Evolutionary conservation across 2,329 filamentous ascomycete genomes (phyloP).

Genomic region (Macroventuria anomochaeta): DNA sequence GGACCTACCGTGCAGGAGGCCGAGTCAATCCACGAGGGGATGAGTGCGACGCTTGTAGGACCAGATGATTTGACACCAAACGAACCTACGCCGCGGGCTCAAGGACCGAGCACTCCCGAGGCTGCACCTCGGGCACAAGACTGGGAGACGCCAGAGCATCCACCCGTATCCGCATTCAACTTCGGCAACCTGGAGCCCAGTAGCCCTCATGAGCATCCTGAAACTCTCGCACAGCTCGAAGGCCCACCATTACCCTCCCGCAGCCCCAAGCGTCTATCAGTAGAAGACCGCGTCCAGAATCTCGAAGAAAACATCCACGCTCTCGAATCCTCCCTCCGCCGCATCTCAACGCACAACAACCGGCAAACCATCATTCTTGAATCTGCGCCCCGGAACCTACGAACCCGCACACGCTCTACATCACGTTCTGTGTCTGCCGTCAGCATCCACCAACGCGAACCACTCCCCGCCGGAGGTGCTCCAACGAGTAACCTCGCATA

Average conservation of each 20-base stretch:
- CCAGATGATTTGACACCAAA: constrained; percentile 23
- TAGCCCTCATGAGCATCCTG: constrained; percentile 10
- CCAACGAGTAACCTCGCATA: constrained; percentile 9
- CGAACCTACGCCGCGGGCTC: constrained; percentile 16
- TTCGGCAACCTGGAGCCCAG: constrained; percentile 44
- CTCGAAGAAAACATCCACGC: constrained; percentile 41
- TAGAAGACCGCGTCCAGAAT: constrained; percentile 44
- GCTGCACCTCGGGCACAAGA: constrained; percentile 16
- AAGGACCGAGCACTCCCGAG: constrained; percentile 17
- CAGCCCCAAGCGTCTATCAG: constrained; percentile 31
- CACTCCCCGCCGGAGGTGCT: neutral
- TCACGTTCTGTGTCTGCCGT: constrained; percentile 24
- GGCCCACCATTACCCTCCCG: constrained; percentile 21
- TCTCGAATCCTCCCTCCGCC: constrained; percentile 42
- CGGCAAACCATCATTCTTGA: constrained; percentile 50
- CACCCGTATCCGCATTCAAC: constrained; percentile 45
- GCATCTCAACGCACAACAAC: constrained; percentile 43
- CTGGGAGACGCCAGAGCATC: constrained; percentile 17
- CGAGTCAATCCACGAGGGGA: constrained; percentile 28
- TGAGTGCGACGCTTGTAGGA: constrained; percentile 34
- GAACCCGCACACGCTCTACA: constrained; percentile 40
- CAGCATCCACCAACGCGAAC: constrained; percentile 19
- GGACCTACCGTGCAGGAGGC: constrained; percentile 28
- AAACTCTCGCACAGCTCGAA: constrained; percentile 14
- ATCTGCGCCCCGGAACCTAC: constrained; percentile 43